Base-by-base conservation (phyloP, 306 rosid genomes). In the Biancaea sappan region DNA sequence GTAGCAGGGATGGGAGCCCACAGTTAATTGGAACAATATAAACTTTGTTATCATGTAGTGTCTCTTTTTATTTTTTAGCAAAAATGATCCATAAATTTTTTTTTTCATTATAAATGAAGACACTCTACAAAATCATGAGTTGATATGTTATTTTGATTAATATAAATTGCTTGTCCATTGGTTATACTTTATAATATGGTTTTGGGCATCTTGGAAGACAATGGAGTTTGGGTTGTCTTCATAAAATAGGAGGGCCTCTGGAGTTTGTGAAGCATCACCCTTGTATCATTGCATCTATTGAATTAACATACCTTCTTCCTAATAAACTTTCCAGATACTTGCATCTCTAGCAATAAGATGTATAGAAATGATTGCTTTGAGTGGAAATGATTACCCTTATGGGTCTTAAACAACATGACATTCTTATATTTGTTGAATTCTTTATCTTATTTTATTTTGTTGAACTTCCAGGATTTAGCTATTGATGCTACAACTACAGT, bases 401-500 rank as follows among this genome's bases (percentile, higher is more conserved):
- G 50, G 19, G 63, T 57, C 10, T 28, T 50, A 51, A 50, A 65
- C 47, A 58, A 24, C 22, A 22, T 77, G 4, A 14, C 50, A 73
- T n/a, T 26, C 47, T 31, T 62, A 16, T 56, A 34, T 80, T n/a
- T 56, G 29, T 67, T 47, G 46, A 68, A 29, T 67, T 60, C 5
- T 60, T n/a, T 59, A 28, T 67, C 18, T 48, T 75, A 15, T 44
- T 46, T 40, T 77, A 0, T 80, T 59, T 54, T 72, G 62, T 54
- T 71, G 37, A 50, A 77, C 67, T 46, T 66, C 29, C 85, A 91
- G 97, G 94, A 90, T 79, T 67, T 90, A 66, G 96, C 96, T 31
- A 87, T 90, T 79, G 96, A 88, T 72, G 94, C 97, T 51, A 91
- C 97, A 76, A 53, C 88, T 64, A 89, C 84, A 57, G 89, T 89